phyloP scores from a whole-genome alignment of 2,329 filamentous ascomycete species.

The Metarhizium anisopliae region DNA sequence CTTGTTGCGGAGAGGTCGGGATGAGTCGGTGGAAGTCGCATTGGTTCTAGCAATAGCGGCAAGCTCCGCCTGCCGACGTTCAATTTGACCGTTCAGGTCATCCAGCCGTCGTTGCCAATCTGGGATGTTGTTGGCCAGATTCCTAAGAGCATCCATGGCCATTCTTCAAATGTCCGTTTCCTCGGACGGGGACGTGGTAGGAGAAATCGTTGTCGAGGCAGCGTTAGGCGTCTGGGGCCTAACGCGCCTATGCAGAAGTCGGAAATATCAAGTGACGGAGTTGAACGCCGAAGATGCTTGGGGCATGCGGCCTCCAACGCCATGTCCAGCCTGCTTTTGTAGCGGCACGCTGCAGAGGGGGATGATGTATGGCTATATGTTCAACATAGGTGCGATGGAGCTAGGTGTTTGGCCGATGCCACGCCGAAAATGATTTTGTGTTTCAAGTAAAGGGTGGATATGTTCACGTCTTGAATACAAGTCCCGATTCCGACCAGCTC shows the following conservation, averaged over 20 bases:
- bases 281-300: not conserved
- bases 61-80: slow-evolving; percentile 51
- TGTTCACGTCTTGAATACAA: not conserved
- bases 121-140: slow-evolving; percentile 46
- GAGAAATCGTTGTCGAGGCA: slow-evolving; percentile 13
- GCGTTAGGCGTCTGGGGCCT: slow-evolving; percentile 22
- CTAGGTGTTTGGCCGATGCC: not conserved
- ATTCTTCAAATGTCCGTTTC: slow-evolving; percentile 23
- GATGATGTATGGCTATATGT: not conserved
- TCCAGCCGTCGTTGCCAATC: slow-evolving; percentile 52
- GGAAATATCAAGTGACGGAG: not conserved
- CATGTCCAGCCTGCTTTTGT: not conserved
- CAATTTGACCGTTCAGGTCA: slow-evolving; percentile 51
- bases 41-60: slow-evolving; percentile 33
- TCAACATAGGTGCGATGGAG: not conserved
- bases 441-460: not conserved
- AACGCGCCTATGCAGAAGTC: slow-evolving; percentile 15
- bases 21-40: slow-evolving; percentile 16
- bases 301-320: not conserved
- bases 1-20: slow-evolving; percentile 38
- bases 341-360: not conserved
- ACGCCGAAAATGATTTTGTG: not conserved
- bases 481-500: not conserved
- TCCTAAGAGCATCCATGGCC: slow-evolving; percentile 48
- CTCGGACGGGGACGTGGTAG: slow-evolving; percentile 19